These are phyloP conservation scores for Mycena pura DNA, from an alignment of 768 basidiomycete genomes.

Conservation along the genomic window DNA sequence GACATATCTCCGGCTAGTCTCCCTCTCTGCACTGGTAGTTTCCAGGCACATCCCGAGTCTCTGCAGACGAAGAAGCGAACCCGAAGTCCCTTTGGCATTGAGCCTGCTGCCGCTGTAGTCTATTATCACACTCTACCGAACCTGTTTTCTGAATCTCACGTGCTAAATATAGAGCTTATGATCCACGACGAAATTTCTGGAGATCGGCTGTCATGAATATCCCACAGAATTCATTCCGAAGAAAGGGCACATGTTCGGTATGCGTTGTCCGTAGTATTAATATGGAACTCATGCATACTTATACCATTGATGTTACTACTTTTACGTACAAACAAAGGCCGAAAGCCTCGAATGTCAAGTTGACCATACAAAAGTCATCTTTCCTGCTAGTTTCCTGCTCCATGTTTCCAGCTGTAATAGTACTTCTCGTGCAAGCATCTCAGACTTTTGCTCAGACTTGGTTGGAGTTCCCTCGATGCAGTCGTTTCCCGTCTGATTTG, in stretches of 20 bases:
- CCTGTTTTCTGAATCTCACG: slow-evolving; percentile 9
- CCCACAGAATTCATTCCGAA: slow-evolving; percentile 12
- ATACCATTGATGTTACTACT: too few species aligned
- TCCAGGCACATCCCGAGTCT: not conserved
- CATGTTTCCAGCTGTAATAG: slow-evolving; percentile 1
- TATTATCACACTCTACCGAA: not conserved
- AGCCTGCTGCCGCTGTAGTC: not conserved
- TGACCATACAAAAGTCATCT: not conserved
- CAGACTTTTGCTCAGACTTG: slow-evolving; percentile 13
- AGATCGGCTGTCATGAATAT: slow-evolving; percentile 15
- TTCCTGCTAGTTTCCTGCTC: not conserved
- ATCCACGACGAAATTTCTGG: slow-evolving; percentile 18
- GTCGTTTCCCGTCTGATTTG: slow-evolving; percentile 2
- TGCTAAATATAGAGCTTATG: slow-evolving; percentile 17
- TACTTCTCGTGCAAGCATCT: slow-evolving; percentile 6
- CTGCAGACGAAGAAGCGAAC: not conserved
- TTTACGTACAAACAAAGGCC: too few species aligned
- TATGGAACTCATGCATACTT: too few species aligned
- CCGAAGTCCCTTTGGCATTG: not conserved
- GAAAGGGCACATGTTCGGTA: slow-evolving; percentile 27
- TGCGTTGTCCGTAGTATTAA: too few species aligned
- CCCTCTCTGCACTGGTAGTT: not conserved
- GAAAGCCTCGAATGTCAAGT: not conserved
- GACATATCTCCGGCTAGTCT: not conserved
- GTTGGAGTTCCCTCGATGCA: slow-evolving; percentile 2